Conservation (phyloP, 805 yeast species). For the Ogataea angusta region DNA sequence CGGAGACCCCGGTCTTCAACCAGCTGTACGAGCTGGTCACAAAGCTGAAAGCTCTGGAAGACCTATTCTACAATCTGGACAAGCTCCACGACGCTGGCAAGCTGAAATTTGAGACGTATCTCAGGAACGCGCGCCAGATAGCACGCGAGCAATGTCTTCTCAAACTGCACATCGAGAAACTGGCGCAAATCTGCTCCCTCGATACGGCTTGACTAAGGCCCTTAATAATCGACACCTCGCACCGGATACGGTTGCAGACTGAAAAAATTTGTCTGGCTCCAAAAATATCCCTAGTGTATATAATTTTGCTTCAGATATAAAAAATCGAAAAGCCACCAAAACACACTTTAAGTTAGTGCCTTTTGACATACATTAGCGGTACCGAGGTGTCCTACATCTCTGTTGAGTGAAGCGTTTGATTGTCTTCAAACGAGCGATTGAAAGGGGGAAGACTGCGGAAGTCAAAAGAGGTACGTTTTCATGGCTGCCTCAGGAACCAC, state of each 20-base stretch:
- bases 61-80: slow-evolving; percentile 56
- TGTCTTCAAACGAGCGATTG: background rate
- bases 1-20: slow-evolving; percentile 50
- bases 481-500: slow-evolving; percentile 10
- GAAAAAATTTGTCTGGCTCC: slow-evolving; percentile 5
- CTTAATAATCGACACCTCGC: slow-evolving; percentile 4
- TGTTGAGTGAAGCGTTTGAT: slow-evolving; percentile 4
- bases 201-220: slow-evolving; percentile 5
- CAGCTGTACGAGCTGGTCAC: slow-evolving; percentile 65
- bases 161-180: slow-evolving; percentile 44
- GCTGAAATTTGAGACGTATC: slow-evolving; percentile 40
- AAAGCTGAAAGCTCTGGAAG: slow-evolving; percentile 68
- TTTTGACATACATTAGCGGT: background rate
- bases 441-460: slow-evolving; percentile 1
- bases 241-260: slow-evolving; percentile 2
- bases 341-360: background rate
- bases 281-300: slow-evolving; percentile 1
- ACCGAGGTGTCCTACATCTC: slow-evolving; percentile 4
- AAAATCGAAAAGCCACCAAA: slow-evolving; percentile 1
- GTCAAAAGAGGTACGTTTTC: background rate
- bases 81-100: slow-evolving; percentile 51
- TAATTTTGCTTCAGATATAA: slow-evolving; percentile 2
- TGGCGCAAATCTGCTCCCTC: slow-evolving; percentile 20
- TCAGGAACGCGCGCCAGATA: slow-evolving; percentile 45
- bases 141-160: slow-evolving; percentile 64